A percentile compares a stretch with the other conserved stretches of the same genome.
phyloP scores from a whole-genome alignment of 169 alveolate species.

The Plasmodium adleri region DNA sequence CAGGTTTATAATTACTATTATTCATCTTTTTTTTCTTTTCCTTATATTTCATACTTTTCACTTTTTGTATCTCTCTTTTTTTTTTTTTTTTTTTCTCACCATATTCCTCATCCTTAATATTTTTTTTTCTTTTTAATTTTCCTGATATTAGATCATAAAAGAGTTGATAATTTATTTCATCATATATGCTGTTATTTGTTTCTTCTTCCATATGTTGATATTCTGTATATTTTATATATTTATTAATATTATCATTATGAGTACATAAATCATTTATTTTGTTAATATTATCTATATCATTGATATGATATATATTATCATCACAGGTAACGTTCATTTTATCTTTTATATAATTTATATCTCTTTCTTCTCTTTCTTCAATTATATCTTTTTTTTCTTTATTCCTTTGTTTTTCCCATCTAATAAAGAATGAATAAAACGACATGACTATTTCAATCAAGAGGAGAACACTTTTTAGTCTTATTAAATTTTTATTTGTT shows the following conservation, averaged over 20 bases:
- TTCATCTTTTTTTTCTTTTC: neutral
- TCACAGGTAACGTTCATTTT: too few relatives aligned
- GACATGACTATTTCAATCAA: conserved; percentile 45
- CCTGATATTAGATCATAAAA: conserved; percentile 51
- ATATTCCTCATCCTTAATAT: neutral
- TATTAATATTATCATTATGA: too few relatives aligned
- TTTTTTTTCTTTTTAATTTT: conserved; percentile 15
- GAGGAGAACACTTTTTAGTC: conserved; percentile 40
- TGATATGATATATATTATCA: too few relatives aligned
- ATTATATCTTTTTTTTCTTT: conserved; percentile 9
- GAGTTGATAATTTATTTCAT: conserved; percentile 20
- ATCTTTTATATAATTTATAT: too few relatives aligned
- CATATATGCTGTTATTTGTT: conserved; percentile 6
- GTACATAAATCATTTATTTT: too few relatives aligned
- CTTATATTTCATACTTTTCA: neutral
- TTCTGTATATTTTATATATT: too few relatives aligned
- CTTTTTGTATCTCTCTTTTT: neutral
- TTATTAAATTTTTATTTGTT: conserved; percentile 52
- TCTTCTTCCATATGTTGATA: neutral
- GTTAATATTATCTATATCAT: too few relatives aligned
- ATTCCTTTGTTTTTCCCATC: conserved; percentile 7
- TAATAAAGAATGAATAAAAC: conserved; percentile 24
- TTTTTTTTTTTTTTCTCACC: neutral
- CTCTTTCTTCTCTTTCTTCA: too few relatives aligned
- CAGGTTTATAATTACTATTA: neutral